Base-by-base conservation (phyloP, 2,329 filamentous ascomycete genomes). In the Penicillium sp. region DNA sequence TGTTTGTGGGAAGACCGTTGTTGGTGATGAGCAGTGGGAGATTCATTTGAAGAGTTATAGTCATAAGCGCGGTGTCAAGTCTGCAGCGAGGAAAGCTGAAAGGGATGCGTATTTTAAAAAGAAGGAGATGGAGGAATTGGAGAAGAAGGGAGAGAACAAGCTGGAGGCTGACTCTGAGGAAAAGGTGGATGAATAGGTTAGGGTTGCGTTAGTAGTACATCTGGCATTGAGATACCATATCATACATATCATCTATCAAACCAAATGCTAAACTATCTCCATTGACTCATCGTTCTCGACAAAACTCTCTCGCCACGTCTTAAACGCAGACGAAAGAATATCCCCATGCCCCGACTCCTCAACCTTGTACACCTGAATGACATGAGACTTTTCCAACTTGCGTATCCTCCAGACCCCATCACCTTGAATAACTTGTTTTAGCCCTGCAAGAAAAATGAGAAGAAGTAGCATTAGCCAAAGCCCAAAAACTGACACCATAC, bases 401-500 rank as follows among this genome's bases (percentile, higher is more conserved):
- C 86, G 81, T 70, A 99, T 91, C 63, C 88, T 86, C 90, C 92
- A 98, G 2, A 96, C 88, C 0, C 92, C 92, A 42, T 91, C 89
- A 19, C 82, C 78, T 7, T 75, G 80, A 7, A 88, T 86, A 22
- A 88, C 86, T 0, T 81, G 82, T 45, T 84, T 84, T 62, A 87
- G 82, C 71, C 89, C 89, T 92, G 52, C 26, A 60, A 57, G n/a
- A 22, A 35, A 37, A 14, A 11, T 11, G 10, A 33, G 11, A 11
- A 2, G 10, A 33, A 33, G 30, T 28, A 53, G 16, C 19, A 53
- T 53, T 53, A 53, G 51, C 25, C 33, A 28, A 53, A 26, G 13
- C 14, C 13, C 22, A 16, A 5, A 5, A 11, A 4, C 35, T 14
- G 11, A 5, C 35, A 37, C 11, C 11, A 37, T 4, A 37, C 35